Evolutionary conservation across 257 asterid genomes (phyloP), one percentile per base, ranked within the genome.

Genomic region (Solanum sejunctum): DNA sequence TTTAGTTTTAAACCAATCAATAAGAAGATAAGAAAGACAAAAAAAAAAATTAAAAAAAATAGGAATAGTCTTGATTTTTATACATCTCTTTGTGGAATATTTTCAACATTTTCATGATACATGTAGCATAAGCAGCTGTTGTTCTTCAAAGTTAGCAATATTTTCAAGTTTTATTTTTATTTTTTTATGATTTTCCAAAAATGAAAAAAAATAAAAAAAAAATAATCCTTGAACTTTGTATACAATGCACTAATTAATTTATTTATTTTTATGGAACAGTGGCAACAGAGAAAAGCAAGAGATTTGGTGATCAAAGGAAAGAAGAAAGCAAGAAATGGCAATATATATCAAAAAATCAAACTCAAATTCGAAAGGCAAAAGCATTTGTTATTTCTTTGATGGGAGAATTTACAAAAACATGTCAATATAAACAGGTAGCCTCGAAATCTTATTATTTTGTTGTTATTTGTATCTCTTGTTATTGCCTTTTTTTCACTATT

Each of bases 311-410:
- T 55, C 88, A 85, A 69, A 88, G 85, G 79, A 90, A 88, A 75
- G 89, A 86, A 71, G 91, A 88, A 16, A 86, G 39, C 83, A 84
- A 84, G 79, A 90, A 88, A 84, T 88, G 92, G 87, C 90, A 88
- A 18, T 86, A 87, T 5, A 84, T 87, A 1, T 52, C 85, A 47
- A 92, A 89, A 83, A 90, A 89, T 23, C 97, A 92, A 60, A 92
- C 89, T 70, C 92, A 90, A 70, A 85, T 92, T 83, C 97, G 95
- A 1, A 94, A 87, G 66, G 93, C 98, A 11, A 95, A 95, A 88
- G 92, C 97, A n/a, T 91, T 87, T 36, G 95, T 91, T 64, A 91
- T 95, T 67, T 92, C 95, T 28, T 78, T 87, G 43, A 88, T 90
- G 93, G 97, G 93, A 21, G 98, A 95, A 58, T 91, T 93, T 86